Evolutionary conservation across 2,329 filamentous ascomycete genomes (phyloP), one percentile per base, ranked within the genome.

Genomic region (Hymenoscyphus occultus): DNA sequence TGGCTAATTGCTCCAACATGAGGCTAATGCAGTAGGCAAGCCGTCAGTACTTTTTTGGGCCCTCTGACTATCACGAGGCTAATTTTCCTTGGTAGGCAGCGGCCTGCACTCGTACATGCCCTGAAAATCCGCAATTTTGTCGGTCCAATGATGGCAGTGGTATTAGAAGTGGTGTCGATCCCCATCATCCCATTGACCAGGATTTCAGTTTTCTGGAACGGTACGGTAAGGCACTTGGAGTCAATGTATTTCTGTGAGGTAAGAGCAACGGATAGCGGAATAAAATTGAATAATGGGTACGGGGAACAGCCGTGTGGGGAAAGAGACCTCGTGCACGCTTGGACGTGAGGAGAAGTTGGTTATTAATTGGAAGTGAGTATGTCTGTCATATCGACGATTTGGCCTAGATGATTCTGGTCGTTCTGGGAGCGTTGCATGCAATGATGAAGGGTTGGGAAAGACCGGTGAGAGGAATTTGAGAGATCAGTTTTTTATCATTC

Each of bases 271-370:
- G 54, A 40, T 22, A 56, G 39, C 48, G 56, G 42, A 63, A 51
- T 22, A 51, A 31, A 59, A 31, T 35, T 48, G n/a, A 48, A 19
- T 48, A 19, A 48, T 48, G 45, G 12, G 19, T 39, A 28, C 32
- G n/a, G 59, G n/a, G 35, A 28, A 39, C 58, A 16, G 74, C 31
- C 71, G 84, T 54, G 74, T 75, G 14, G 82, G 81, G 62, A 56
- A 61, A 19, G 58, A 60, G 57, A 56, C 31, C 57, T 56, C 62
- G 45, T 60, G 63, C 65, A 63, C 39, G 45, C n/a, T 51, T 51
- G 45, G 19, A 12, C 16, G 62, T 57, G 65, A 67, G 62, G 64
- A 60, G 60, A 67, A 64, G 51, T 48, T 60, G 39, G 54, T 59
- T 59, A 48, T 19, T 48, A 48, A n/a, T 19, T n/a, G 42, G 42